phyloP scores from a whole-genome alignment of 306 rosid genomes.

The Argentina anserina region DNA sequence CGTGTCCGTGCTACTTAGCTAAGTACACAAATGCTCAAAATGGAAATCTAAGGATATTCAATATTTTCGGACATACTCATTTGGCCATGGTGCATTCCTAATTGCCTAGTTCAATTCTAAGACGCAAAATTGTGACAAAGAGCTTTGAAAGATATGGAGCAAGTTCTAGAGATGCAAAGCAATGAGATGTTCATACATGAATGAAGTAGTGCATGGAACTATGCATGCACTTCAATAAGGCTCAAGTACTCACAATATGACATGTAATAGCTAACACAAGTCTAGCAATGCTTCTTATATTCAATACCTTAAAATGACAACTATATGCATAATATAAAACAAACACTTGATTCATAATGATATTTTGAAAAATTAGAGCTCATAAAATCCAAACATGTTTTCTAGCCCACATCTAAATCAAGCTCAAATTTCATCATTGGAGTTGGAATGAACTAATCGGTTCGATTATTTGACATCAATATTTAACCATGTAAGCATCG shows the following conservation, averaged over 20 bases:
- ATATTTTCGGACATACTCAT: too few species aligned
- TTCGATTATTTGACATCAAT: too few species aligned
- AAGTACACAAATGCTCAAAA: too few species aligned
- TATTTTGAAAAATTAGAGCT: too few species aligned
- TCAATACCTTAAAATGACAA: neutral
- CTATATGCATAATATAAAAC: neutral
- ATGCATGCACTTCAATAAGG: neutral
- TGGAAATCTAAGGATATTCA: too few species aligned
- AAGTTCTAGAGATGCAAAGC: neutral
- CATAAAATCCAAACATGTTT: neutral
- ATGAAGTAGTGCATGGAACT: neutral
- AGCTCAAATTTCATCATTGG: neutral
- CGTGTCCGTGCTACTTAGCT: too few species aligned
- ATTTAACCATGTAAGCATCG: too few species aligned
- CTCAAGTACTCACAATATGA: neutral
- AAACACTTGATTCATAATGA: neutral
- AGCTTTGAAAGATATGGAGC: neutral
- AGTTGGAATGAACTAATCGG: too few species aligned
- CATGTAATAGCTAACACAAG: neutral
- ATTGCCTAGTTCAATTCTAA: too few species aligned
- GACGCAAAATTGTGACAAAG: neutral
- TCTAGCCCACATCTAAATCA: neutral
- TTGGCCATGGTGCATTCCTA: too few species aligned
- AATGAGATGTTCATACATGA: neutral
- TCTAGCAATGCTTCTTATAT: neutral